Conservation (phyloP, 2,329 filamentous ascomycete species). For the Aspergillus pseudoviridinutans region DNA sequence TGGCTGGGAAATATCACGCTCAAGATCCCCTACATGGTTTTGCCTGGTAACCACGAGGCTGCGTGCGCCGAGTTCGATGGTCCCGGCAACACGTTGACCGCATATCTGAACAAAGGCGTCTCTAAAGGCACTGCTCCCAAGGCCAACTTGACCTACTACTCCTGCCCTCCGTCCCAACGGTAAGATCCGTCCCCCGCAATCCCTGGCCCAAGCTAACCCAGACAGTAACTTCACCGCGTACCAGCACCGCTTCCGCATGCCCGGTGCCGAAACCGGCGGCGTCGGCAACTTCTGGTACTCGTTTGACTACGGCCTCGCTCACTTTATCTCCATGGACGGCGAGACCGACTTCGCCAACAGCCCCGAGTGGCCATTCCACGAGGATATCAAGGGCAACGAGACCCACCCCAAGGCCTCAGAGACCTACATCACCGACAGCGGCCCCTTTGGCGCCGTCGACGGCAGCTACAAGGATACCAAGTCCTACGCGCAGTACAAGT, state of each 20-base stretch:
- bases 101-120: conserved; percentile 45
- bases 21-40: conserved; percentile 49
- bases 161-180: conserved; percentile 50
- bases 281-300: conserved; percentile 54
- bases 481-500: conserved; percentile 47
- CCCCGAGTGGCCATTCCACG: conserved; percentile 44
- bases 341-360: conserved; percentile 51
- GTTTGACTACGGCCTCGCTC: conserved; percentile 53
- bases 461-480: conserved; percentile 39
- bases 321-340: conserved; percentile 47
- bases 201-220: not conserved
- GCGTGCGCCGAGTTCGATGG: conserved; percentile 49
- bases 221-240: conserved; percentile 48
- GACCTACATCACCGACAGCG: conserved; percentile 47
- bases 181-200: conserved; percentile 9
- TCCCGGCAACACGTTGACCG: conserved; percentile 42
- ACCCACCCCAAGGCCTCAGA: conserved; percentile 38
- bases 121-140: conserved; percentile 41
- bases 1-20: conserved; percentile 43
- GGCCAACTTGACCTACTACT: conserved; percentile 46
- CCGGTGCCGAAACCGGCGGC: conserved; percentile 45
- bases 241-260: conserved; percentile 52
- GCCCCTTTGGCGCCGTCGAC: conserved; percentile 47
- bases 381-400: conserved; percentile 42
- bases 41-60: conserved; percentile 51